Percentiles rank a stretch among this genome's conserved stretches.
phyloP scores from a whole-genome alignment of 2,329 filamentous ascomycete species.

The Diaporthe nobilis region DNA sequence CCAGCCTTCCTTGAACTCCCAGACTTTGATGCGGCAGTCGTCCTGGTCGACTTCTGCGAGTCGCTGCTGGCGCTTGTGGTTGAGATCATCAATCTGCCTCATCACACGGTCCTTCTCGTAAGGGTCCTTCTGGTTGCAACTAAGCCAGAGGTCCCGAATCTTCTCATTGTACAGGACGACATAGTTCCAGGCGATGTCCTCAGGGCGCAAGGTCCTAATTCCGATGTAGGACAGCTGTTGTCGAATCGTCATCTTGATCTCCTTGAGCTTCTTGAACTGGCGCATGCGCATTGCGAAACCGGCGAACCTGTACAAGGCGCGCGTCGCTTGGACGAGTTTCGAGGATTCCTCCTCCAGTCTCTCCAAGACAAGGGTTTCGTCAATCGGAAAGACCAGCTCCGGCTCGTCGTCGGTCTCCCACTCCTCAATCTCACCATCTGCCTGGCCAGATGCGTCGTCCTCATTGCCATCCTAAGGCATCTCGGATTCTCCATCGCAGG shows the following conservation, averaged over 20 bases:
- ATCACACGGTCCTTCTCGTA: slow-evolving; percentile 4
- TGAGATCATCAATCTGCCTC: slow-evolving; percentile 14
- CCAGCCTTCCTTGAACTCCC: background rate
- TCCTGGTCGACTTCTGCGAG: background rate
- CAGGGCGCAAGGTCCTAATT: background rate
- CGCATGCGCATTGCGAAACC: background rate
- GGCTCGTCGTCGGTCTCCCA: background rate
- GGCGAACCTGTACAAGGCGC: background rate
- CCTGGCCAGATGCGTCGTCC: slow-evolving; percentile 3
- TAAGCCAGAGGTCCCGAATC: slow-evolving; percentile 10
- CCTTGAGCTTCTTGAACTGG: background rate
- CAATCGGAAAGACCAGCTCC: background rate
- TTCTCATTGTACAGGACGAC: slow-evolving; percentile 7
- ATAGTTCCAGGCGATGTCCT: slow-evolving; percentile 25
- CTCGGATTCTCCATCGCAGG: slow-evolving; percentile 15
- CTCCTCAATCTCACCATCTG: background rate
- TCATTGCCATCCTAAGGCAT: slow-evolving; percentile 22
- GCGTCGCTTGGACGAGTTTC: background rate
- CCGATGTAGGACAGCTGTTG: background rate
- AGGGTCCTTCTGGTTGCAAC: background rate
- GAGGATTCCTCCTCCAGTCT: background rate
- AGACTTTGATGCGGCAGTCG: background rate
- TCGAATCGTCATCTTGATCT: background rate
- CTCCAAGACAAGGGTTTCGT: background rate
- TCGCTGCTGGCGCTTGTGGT: background rate